Evolutionary conservation across 257 asterid genomes (phyloP).

Genomic region (Fraxinus americana): DNA sequence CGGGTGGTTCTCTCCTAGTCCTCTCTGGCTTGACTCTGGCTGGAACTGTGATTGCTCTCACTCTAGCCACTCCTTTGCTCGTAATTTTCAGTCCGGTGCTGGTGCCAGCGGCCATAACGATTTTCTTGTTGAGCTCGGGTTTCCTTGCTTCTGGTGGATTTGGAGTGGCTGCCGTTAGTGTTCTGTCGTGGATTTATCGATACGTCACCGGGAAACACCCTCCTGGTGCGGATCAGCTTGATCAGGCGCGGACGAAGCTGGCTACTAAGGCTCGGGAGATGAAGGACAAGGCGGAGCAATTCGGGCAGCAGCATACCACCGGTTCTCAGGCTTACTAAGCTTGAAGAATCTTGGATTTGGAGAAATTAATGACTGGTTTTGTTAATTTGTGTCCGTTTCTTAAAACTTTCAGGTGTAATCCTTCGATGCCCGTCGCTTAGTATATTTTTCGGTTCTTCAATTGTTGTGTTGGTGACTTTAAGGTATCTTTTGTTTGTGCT

Average conservation of each 20-base stretch:
- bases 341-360: background rate
- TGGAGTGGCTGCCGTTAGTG: constrained; percentile 41
- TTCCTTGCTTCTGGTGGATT: constrained; percentile 31
- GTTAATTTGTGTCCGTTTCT: background rate
- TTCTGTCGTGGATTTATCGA: constrained; percentile 43
- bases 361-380: no score
- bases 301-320: constrained; percentile 13
- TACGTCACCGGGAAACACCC: constrained; percentile 42
- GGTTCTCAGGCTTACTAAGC: background rate
- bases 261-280: constrained; percentile 41
- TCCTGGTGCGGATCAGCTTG: constrained; percentile 38
- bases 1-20: constrained; percentile 14
- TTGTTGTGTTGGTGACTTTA: no score
- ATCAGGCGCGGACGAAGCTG: constrained; percentile 33
- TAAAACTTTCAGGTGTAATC: no score
- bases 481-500: no score
- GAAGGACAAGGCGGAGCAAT: constrained; percentile 33
- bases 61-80: constrained; percentile 20
- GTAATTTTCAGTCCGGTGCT: constrained; percentile 33
- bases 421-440: no score
- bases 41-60: constrained; percentile 21
- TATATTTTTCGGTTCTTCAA: no score
- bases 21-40: constrained; percentile 24
- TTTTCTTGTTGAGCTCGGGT: constrained; percentile 12
- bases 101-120: constrained; percentile 18